phyloP scores from a whole-genome alignment of 345 rosid genomes.

The Firmiana major region DNA sequence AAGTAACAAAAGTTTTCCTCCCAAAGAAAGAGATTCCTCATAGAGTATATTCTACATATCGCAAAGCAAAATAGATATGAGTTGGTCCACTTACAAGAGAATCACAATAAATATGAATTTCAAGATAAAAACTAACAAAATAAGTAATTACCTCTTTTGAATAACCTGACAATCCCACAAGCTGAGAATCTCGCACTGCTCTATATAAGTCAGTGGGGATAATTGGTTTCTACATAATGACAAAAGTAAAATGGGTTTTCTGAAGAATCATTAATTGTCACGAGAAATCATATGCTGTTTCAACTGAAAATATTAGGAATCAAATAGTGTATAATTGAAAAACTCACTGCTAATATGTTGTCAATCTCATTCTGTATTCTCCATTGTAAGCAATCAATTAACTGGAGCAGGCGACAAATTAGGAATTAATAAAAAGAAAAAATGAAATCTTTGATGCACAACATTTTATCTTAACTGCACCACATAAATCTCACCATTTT shows the following conservation, averaged over 20 bases:
- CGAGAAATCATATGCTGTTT: slow-evolving; percentile 8
- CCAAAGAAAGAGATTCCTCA: neutral
- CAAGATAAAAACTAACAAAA: slow-evolving; percentile 16
- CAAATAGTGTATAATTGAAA: neutral
- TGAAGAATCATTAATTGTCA: slow-evolving; percentile 3
- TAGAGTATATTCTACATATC: neutral
- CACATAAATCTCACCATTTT: slow-evolving; percentile 61
- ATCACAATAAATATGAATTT: neutral
- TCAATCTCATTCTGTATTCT: slow-evolving; percentile 80
- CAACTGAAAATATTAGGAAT: neutral
- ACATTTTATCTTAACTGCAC: neutral
- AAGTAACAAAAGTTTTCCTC: neutral
- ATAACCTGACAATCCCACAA: slow-evolving; percentile 87
- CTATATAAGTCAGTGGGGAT: slow-evolving; percentile 74
- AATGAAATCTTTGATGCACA: neutral
- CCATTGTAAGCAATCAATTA: slow-evolving; percentile 79
- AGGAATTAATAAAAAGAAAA: neutral
- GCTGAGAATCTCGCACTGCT: slow-evolving; percentile 87
- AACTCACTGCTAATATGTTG: slow-evolving; percentile 63
- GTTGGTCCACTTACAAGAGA: neutral
- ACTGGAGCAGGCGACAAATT: slow-evolving; percentile 47
- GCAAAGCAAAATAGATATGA: neutral
- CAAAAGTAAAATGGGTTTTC: neutral
- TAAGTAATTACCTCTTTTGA: slow-evolving; percentile 68
- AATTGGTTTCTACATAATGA: slow-evolving; percentile 67